Percentiles rank a stretch among this genome's conserved stretches.
phyloP scores from a whole-genome alignment of 371 early-diverging fungal species.

The Chytridium lagenaria region DNA sequence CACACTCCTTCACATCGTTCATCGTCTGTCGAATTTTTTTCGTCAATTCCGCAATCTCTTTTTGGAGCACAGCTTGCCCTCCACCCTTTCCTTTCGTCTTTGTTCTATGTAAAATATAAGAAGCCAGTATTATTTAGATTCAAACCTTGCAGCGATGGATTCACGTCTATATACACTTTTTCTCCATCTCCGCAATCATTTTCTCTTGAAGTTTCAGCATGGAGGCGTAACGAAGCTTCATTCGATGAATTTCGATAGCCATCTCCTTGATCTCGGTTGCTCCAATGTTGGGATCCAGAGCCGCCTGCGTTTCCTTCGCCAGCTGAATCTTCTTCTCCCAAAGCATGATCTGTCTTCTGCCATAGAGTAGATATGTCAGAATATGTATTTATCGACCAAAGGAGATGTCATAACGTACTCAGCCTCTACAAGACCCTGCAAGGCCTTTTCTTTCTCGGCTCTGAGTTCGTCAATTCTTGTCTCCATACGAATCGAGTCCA shows the following conservation, averaged over 20 bases:
- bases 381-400: too few species aligned
- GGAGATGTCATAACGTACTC: constrained; percentile 51
- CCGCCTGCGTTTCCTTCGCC: constrained; percentile 65
- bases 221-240: constrained; percentile 59
- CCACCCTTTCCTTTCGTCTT: constrained; percentile 53
- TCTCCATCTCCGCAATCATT: constrained; percentile 66
- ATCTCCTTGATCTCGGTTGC: constrained; percentile 64
- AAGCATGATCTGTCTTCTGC: constrained; percentile 65
- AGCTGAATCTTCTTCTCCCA: constrained; percentile 71
- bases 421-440: constrained; percentile 58
- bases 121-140: background rate
- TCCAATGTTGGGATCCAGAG: constrained; percentile 64
- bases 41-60: constrained; percentile 55
- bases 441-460: constrained; percentile 53
- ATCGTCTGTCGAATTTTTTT: constrained; percentile 52
- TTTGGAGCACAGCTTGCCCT: constrained; percentile 53
- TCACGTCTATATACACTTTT: constrained; percentile 58
- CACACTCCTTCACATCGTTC: constrained; percentile 53
- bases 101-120: constrained; percentile 21
- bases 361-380: too few species aligned
- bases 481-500: constrained; percentile 56
- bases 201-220: constrained; percentile 65
- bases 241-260: constrained; percentile 63
- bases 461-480: constrained; percentile 50
- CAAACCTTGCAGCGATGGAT: constrained; percentile 51